phyloP scores from a whole-genome alignment of 495 filamentous ascomycete species.

The Lichenothelia convexa region DNA sequence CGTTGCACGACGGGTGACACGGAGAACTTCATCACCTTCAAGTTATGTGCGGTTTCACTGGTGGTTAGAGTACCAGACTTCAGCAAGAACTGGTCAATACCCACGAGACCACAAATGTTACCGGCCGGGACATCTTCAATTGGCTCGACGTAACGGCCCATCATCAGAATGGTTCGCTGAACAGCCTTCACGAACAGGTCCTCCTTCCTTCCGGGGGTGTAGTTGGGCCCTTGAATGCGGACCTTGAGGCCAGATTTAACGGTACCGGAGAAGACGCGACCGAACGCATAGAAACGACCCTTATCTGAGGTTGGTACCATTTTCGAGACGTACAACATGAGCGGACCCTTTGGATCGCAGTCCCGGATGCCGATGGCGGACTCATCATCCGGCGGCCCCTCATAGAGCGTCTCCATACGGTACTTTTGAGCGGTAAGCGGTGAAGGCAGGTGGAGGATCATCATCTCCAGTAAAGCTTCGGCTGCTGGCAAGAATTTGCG shows the following conservation, averaged over 20 bases:
- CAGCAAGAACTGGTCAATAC: conserved; percentile 99
- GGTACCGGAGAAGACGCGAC: conserved; percentile 98
- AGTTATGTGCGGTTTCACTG: conserved; percentile 92
- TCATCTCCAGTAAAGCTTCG: conserved; percentile 98
- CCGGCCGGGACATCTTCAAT: conserved; percentile 98
- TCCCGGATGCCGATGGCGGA: conserved; percentile 88
- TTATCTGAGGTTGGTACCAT: conserved; percentile 99
- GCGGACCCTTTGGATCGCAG: conserved; percentile 90
- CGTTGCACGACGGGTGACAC: conserved; percentile 97
- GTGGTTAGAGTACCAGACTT: conserved; percentile 99
- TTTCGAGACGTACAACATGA: conserved; percentile 99
- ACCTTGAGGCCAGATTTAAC: conserved; percentile 96
- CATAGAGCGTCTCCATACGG: conserved; percentile 96
- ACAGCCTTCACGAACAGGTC: conserved; percentile 99
- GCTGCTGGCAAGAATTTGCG: conserved; percentile 94
- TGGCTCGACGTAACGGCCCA: conserved; percentile 97
- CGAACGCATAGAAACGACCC: conserved; percentile 99
- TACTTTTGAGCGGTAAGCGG: conserved; percentile 94
- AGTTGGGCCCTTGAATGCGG: conserved; percentile 99
- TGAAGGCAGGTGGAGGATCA: conserved; percentile 96
- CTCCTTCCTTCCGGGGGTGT: conserved; percentile 92
- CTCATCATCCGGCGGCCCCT: conserved; percentile 87
- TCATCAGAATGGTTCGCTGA: conserved; percentile 99
- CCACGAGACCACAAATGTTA: conserved; percentile 98
- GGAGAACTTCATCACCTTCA: conserved; percentile 99